A percentile compares a stretch with the other conserved stretches of the same genome.
Evolutionary conservation across 441 rosid genomes (phyloP).

Genomic region (Francoa sonchifolia): DNA sequence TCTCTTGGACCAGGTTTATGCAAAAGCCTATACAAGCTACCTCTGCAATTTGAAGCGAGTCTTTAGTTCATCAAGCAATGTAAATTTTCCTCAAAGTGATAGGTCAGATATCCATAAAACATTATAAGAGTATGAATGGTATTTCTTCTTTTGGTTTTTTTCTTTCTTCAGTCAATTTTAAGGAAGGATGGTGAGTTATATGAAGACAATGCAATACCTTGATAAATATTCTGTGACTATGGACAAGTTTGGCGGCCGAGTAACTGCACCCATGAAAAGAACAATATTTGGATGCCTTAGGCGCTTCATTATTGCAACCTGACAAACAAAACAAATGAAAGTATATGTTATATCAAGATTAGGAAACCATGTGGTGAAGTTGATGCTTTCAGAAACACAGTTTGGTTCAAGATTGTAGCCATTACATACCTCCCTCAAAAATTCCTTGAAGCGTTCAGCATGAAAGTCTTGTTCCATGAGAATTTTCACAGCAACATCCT

Average conservation of each 20-base stretch:
- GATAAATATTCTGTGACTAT: constrained; percentile 96
- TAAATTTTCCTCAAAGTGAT: neutral
- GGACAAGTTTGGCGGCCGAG: constrained; percentile 89
- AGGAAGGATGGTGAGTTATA: neutral
- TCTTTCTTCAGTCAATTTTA: neutral
- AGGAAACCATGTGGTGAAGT: neutral
- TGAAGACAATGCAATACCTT: constrained; percentile 41
- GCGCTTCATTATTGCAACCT: constrained; percentile 98
- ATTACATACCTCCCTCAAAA: constrained; percentile 72
- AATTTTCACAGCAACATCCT: constrained; percentile 99
- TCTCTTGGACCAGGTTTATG: constrained; percentile 80
- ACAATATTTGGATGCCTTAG: constrained; percentile 98
- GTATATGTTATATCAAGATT: constrained; percentile 15
- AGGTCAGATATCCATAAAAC: neutral
- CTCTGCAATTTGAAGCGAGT: constrained; percentile 42
- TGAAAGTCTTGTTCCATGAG: constrained; percentile 98
- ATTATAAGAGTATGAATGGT: neutral
- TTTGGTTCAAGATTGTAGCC: constrained; percentile 7
- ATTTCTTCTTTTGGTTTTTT: neutral
- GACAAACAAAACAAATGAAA: constrained; percentile 12
- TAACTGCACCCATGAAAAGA: constrained; percentile 98
- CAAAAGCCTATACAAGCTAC: constrained; percentile 89
- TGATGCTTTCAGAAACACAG: constrained; percentile 4
- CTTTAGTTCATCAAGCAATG: constrained; percentile 17
- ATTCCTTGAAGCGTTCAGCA: constrained; percentile 78